These are phyloP conservation scores for Croton setiger DNA, from an alignment of 441 rosid species.

Conservation along the genomic window DNA sequence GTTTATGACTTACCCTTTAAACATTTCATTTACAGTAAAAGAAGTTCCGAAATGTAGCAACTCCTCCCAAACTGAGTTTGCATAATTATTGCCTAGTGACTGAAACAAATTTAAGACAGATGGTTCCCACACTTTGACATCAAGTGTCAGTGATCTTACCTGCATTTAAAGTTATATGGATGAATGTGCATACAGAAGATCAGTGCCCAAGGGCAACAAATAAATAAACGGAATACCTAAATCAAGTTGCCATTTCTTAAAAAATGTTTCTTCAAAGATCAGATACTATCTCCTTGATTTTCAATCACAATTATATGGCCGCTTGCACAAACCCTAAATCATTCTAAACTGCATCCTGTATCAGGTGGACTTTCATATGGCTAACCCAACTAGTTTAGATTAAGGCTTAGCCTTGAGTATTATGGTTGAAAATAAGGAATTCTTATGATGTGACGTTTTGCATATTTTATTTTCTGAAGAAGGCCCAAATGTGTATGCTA, in stretches of 20 bases:
- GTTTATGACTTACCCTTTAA: slow-evolving; percentile 47
- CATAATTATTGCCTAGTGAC: slow-evolving; percentile 67
- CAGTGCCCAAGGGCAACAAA: neutral
- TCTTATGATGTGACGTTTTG: neutral
- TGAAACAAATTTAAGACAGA: slow-evolving; percentile 74
- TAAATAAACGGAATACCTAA: neutral
- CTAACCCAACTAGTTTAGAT: neutral
- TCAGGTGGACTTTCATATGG: neutral
- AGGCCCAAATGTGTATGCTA: neutral
- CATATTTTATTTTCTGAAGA: neutral
- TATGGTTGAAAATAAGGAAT: neutral
- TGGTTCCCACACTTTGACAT: slow-evolving; percentile 93
- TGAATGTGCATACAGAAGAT: slow-evolving; percentile 5
- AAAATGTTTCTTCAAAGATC: too few species aligned
- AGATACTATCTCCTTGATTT: neutral
- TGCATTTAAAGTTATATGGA: slow-evolving; percentile 31
- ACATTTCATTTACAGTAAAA: slow-evolving; percentile 34
- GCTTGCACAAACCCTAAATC: neutral
- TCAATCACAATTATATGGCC: neutral
- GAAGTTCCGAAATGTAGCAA: slow-evolving; percentile 47
- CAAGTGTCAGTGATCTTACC: slow-evolving; percentile 98
- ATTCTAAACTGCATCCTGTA: neutral
- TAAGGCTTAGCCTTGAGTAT: neutral
- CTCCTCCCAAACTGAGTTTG: slow-evolving; percentile 90
- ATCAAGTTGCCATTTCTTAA: neutral